Conservation (phyloP, 129 eudicot genomes). For the Gnaphalium uliginosum region DNA sequence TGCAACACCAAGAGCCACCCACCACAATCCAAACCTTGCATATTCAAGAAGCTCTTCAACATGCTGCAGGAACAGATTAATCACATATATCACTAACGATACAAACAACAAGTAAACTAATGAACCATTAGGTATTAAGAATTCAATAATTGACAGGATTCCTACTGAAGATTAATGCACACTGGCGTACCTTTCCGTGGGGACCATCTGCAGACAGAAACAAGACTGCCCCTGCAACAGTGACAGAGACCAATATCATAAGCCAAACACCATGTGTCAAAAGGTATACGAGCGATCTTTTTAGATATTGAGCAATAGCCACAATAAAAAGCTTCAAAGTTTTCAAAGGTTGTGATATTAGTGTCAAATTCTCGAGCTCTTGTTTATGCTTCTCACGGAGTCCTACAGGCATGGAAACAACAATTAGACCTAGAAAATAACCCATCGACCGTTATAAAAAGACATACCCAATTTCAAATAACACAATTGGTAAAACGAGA, state of each 20-base stretch:
- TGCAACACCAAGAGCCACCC: constrained; percentile 98
- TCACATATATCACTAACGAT: constrained; percentile 11
- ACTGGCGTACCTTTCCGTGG: constrained; percentile 58
- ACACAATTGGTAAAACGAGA: background rate
- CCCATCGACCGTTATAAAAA: constrained; percentile 13
- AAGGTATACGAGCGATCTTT: constrained; percentile 53
- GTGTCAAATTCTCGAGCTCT: constrained; percentile 71
- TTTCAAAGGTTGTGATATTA: constrained; percentile 68
- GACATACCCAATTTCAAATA: background rate
- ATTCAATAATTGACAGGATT: background rate
- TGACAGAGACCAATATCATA: constrained; percentile 43
- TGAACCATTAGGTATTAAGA: background rate
- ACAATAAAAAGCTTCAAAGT: constrained; percentile 69
- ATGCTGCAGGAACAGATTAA: constrained; percentile 53
- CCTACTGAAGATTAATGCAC: background rate
- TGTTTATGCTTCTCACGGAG: constrained; percentile 66
- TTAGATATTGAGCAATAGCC: constrained; percentile 61
- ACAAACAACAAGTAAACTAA: background rate
- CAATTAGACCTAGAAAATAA: constrained; percentile 14
- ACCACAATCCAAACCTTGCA: constrained; percentile 82
- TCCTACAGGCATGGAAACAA: constrained; percentile 52
- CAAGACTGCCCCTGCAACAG: constrained; percentile 40
- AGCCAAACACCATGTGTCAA: constrained; percentile 67
- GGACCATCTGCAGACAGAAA: constrained; percentile 64
- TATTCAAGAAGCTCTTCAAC: constrained; percentile 64